Evolutionary conservation across 2,329 filamentous ascomycete genomes (phyloP), one percentile per base, ranked within the genome.

Genomic region (Fusarium domesticum): DNA sequence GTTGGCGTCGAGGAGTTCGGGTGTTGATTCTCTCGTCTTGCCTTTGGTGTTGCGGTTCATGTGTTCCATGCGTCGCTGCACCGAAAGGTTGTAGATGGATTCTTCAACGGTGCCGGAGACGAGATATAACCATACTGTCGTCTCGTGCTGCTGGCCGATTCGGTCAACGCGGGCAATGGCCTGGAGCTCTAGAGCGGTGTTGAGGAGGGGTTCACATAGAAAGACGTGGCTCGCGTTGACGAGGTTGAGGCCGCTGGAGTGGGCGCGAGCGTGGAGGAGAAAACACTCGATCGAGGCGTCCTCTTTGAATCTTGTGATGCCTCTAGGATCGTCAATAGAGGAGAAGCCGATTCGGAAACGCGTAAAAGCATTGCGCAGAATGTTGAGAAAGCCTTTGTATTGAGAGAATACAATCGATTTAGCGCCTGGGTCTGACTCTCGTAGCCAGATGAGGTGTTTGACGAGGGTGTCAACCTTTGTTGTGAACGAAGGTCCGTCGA

Each of bases 371-470:
- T 74, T 75, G 7, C 75, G 76, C 1, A 97, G 74, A 6, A 95
- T 82, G 1, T 77, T 71, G 2, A 97, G 73, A 56, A 96, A 97
- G 42, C 88, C 85, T 43, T 80, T 80, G 65, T 89, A 78, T 68
- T 97, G 92, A 1, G 89, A 95, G 65, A 96, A 98, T n/a, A 97
- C 78, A 62, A 98, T 87, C 0, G 88, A 87, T 63, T 97, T 97
- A 8, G 89, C 83, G 0, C 89, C 89, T 0, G 89, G 88, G 55
- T 96, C 90, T 37, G 87, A 81, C 54, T 86, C 75, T 3, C 92
- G 82, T 16, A 97, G 75, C 88, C 89, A 96, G 14, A 95, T 68
- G 3, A 97, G 68, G 64, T 97, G 93, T 3, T 89, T 80, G 19
- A 85, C 77, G 3, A 92, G 69, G 0, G 82, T 95, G 63, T 96